Evolutionary conservation across 2,329 filamentous ascomycete species (phyloP).

Genomic region (Tolypocladium sp.): DNA sequence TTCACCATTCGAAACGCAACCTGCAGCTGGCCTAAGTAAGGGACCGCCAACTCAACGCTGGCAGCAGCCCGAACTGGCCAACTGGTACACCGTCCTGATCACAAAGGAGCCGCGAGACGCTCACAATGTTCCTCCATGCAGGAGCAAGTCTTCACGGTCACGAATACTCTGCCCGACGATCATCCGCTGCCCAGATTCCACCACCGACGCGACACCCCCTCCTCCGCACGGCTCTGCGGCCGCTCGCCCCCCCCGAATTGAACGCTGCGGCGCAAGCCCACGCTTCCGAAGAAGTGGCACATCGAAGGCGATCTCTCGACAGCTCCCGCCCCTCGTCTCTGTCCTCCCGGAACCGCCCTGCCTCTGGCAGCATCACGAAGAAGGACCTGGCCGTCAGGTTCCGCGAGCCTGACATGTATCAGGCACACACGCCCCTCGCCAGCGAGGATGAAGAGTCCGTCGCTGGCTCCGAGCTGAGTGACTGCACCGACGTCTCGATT

Average conservation of each 20-base stretch:
- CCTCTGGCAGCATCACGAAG: slow-evolving; percentile 27
- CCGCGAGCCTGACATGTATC: slow-evolving; percentile 23
- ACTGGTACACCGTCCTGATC: background rate
- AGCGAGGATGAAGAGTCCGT: slow-evolving; percentile 41
- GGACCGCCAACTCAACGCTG: background rate
- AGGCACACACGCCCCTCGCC: slow-evolving; percentile 16
- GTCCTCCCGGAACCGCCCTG: slow-evolving; percentile 17
- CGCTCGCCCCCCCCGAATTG: slow-evolving; percentile 19
- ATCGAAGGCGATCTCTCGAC: slow-evolving; percentile 1
- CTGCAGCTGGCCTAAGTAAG: background rate
- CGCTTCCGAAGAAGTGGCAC: background rate
- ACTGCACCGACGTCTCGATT: slow-evolving; percentile 29
- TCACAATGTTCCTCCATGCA: slow-evolving; percentile 48
- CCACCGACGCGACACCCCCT: slow-evolving; percentile 27
- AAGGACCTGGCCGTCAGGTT: slow-evolving; percentile 39
- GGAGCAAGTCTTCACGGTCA: slow-evolving; percentile 52
- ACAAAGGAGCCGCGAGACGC: background rate
- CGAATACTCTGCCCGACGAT: slow-evolving; percentile 39
- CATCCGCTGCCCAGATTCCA: slow-evolving; percentile 17
- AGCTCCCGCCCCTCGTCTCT: background rate
- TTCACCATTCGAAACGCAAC: background rate
- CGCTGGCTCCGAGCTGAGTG: slow-evolving; percentile 34
- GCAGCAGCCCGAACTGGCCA: background rate
- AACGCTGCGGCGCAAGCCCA: slow-evolving; percentile 2
- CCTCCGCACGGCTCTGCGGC: slow-evolving; percentile 31